A percentile compares a stretch with the other conserved stretches of the same genome.
These are phyloP conservation scores for Chaetomiaceae sp. DNA, from an alignment of 2,329 filamentous ascomycete species.

Conservation along the genomic window DNA sequence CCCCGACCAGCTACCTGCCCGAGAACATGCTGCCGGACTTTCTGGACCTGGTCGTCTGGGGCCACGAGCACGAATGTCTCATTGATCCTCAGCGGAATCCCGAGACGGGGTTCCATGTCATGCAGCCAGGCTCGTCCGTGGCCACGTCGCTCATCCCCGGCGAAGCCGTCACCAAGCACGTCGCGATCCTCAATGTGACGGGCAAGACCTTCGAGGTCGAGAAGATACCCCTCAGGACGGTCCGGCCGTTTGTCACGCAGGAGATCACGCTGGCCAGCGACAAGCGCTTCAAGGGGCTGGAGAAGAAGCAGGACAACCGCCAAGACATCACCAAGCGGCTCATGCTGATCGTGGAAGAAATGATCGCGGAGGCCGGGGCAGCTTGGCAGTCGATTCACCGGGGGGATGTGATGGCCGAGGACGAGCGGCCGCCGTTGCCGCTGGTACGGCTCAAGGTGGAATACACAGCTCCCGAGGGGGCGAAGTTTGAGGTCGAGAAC, in stretches of 20 bases:
- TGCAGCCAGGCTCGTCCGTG: conserved; percentile 94
- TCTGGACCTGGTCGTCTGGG: conserved; percentile 89
- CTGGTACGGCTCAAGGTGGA: conserved; percentile 88
- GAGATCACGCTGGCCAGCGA: conserved; percentile 76
- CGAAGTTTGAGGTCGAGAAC: conserved; percentile 85
- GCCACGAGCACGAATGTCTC: conserved; percentile 92
- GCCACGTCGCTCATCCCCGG: conserved; percentile 87
- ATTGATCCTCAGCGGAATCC: conserved; percentile 80
- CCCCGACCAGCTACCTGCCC: conserved; percentile 86
- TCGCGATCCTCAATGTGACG: conserved; percentile 76
- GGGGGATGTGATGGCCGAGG: conserved; percentile 50
- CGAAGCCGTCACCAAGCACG: conserved; percentile 86
- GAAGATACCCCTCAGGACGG: conserved; percentile 76
- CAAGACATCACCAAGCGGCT: conserved; percentile 72
- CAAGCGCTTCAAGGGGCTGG: conserved; percentile 67
- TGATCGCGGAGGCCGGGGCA: conserved; percentile 77
- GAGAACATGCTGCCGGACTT: conserved; percentile 90
- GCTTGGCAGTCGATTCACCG: conserved; percentile 78
- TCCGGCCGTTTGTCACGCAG: conserved; percentile 82
- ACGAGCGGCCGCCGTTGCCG: conserved; percentile 64
- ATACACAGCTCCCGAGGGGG: conserved; percentile 76
- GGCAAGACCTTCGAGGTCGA: conserved; percentile 76
- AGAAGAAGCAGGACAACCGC: conserved; percentile 76
- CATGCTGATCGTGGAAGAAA: conserved; percentile 70
- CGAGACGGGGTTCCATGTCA: conserved; percentile 88